Evolutionary conservation across 257 asterid species (phyloP), one percentile per base, ranked within the genome.

Genomic region (Solanum tarapatanum): DNA sequence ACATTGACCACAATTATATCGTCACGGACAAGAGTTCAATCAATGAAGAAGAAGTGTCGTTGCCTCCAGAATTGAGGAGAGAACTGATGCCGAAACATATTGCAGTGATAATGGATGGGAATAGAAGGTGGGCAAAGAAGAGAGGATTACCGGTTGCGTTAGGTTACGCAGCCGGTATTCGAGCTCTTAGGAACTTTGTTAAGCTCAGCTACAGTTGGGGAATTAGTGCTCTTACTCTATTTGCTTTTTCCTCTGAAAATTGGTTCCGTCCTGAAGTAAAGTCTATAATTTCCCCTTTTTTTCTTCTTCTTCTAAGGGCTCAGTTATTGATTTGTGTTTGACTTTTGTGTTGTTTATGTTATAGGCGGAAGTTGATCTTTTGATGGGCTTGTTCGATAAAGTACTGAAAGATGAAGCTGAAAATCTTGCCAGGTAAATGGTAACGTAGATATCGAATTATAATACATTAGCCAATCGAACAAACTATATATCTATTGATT

Each of bases 211-310:
- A 93, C 88, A 41, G 90, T 1, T 93, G 90, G 94, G 92, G 90
- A 80, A 91, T 95, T 19, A 79, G 72, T 55, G 96, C 91, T 83
- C 94, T 94, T 9, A 95, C 98, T 1, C 92, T 94, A 2, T 93
- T 94, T 86, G 96, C 94, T 1, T 94, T 95, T 87, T 95, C 96
- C 8, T 89, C 93, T 9, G 92, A 94, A 23, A 95, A 95, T 86
- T 94, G 96, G 97, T 82, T 83, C 32, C 92, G 97, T 26, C 96
- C 97, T 43, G 90, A 93, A 86, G 96, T 95, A 87, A 76, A 76
- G 7, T 72, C 79, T 72, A 16, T 39, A 5, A 89, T 70, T 30
- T 88, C 35, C 33, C 14, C 5, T 8, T 10, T 60, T 39, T 10
- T 39, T 39, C 1, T 39, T 39, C 11, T 39, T 39, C 10, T 39